Percentiles rank a stretch among this genome's conserved stretches.
Evolutionary conservation across 1,284 basidiomycete genomes (phyloP).

Genomic region (Melampsora occidentalis): DNA sequence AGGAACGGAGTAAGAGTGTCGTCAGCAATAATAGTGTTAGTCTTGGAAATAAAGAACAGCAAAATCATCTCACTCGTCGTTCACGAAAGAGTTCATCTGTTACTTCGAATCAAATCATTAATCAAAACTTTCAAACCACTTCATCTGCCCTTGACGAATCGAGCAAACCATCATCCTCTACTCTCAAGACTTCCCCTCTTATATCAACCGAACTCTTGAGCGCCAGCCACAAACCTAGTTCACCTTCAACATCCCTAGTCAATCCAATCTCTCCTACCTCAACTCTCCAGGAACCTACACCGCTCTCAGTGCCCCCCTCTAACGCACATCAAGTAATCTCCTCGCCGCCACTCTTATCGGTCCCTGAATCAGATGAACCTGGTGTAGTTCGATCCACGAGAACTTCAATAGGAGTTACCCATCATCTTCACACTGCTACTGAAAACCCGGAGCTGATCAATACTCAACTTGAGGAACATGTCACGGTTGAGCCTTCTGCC

Average conservation of each 20-base stretch:
- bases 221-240: neutral
- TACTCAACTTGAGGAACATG: neutral
- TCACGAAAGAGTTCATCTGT: neutral
- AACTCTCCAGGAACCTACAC: neutral
- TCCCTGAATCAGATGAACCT: conserved; percentile 4
- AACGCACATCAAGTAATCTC: neutral
- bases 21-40: neutral
- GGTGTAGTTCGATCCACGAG: neutral
- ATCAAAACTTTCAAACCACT: neutral
- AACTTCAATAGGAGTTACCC: neutral
- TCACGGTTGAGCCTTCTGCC: neutral
- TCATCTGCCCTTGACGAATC: conserved; percentile 13
- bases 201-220: conserved; percentile 1
- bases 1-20: conserved; percentile 5
- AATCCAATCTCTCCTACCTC: conserved; percentile 18
- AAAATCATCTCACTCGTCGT: neutral
- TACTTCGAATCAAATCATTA: neutral
- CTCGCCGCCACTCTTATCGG: neutral
- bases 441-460: neutral
- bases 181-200: conserved; percentile 9
- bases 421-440: neutral
- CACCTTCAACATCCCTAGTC: neutral
- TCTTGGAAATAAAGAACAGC: neutral
- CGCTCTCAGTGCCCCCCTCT: conserved; percentile 5
- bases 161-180: neutral